Evolutionary conservation across 2,329 filamentous ascomycete genomes (phyloP).

Genomic region (Trichoderma koningiopsis): DNA sequence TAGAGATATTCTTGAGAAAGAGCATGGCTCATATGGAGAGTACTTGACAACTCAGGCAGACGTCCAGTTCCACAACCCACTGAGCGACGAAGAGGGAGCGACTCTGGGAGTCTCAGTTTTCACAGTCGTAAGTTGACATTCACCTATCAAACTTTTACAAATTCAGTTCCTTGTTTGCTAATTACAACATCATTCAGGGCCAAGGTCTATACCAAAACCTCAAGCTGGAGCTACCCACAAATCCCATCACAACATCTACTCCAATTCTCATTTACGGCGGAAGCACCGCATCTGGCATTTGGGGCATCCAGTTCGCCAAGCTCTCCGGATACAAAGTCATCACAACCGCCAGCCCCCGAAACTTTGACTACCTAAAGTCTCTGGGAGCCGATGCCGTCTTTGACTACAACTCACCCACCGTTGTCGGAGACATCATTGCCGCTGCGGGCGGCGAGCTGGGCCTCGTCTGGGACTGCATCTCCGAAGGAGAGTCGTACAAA

Average conservation of each 20-base stretch:
- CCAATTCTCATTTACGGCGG: constrained; percentile 50
- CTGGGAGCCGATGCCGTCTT: constrained; percentile 51
- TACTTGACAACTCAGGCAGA: constrained; percentile 44
- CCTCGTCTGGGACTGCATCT: constrained; percentile 23
- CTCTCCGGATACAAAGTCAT: constrained; percentile 45
- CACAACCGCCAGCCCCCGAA: constrained; percentile 43
- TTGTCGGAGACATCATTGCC: constrained; percentile 33
- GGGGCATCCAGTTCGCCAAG: constrained; percentile 50
- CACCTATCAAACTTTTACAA: neutral
- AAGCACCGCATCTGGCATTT: constrained; percentile 58
- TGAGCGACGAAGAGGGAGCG: constrained; percentile 51
- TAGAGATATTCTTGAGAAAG: constrained; percentile 33
- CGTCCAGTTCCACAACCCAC: constrained; percentile 47
- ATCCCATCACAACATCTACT: constrained; percentile 40
- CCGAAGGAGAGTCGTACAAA: constrained; percentile 21
- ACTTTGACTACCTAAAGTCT: constrained; percentile 41
- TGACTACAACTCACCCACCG: constrained; percentile 45
- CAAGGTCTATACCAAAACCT: constrained; percentile 50
- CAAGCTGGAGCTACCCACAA: constrained; percentile 48
- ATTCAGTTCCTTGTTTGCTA: neutral
- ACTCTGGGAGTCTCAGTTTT: constrained; percentile 44
- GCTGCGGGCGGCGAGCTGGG: constrained; percentile 27
- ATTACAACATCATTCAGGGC: neutral
- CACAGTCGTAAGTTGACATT: constrained; percentile 38
- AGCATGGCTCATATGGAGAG: constrained; percentile 49